Evolutionary conservation across 2,329 filamentous ascomycete genomes (phyloP), one percentile per base, ranked within the genome.

Genomic region (Epichloe elymi): DNA sequence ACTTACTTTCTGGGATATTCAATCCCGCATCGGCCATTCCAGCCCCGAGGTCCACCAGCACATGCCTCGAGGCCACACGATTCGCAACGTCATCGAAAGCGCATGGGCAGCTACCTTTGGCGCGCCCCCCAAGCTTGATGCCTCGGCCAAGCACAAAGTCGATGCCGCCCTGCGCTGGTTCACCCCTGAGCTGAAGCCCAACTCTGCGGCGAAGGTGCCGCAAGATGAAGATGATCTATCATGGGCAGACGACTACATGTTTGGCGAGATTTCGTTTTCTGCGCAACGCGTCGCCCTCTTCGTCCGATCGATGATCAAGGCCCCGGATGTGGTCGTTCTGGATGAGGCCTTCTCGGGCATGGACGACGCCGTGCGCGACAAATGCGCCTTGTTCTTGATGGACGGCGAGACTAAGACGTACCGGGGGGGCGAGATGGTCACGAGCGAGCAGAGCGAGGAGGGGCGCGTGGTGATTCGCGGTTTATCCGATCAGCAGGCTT

Each of bases 31-130:
- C 57, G 93, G 93, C 11, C 90, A 97, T 65, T 93, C 89, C 0
- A 94, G 88, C 54, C 93, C 93, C 0, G 93, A 97, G 64, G 86
- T 97, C 4, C 90, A 97, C 61, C 83, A 88, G 49, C 89, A 95
- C 66, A 96, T 97, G 70, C 91, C 93, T 0, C 83, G 84, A 46
- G 74, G 78, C 37, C 72, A 95, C 45, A 84, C 82, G 0, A 70
- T 95, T 10, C 79, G 88, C 2, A 76, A 84, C 47, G 78, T 88
- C 0, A 65, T 98, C 0, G 88, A 93, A 63, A 91, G 84, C 47
- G 89, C 91, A 0, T 97, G 88, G 84, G 85, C 89, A 1, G 87
- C 94, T 52, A 95, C 93, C 0, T 94, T 95, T 58, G 74, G 85
- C 15, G 76, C 82, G 80, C 75, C 54, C 84, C 84, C 93, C 0